A percentile compares a stretch with the other conserved stretches of the same genome.
phyloP scores from a whole-genome alignment of 345 rosid species.

The Populus simonii region DNA sequence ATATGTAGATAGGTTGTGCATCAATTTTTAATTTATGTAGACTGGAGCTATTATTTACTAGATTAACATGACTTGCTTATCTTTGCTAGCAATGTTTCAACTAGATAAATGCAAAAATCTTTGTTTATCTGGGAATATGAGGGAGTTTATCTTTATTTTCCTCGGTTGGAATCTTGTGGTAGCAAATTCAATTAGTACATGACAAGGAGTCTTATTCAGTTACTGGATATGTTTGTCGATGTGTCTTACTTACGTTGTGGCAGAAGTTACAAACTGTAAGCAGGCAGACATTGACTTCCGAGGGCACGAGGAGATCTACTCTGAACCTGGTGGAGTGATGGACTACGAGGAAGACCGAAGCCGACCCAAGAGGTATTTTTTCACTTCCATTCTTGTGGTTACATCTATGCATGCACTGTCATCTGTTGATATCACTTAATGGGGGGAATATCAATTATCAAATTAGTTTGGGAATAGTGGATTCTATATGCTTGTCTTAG shows the following conservation, averaged over 20 bases:
- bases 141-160: background rate
- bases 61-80: background rate
- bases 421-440: background rate
- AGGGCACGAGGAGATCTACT: constrained; percentile 85
- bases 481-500: background rate
- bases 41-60: background rate
- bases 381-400: constrained; percentile 1
- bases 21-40: background rate
- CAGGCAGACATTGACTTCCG: constrained; percentile 87
- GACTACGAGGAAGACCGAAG: constrained; percentile 89
- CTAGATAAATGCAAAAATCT: background rate
- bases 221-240: constrained; percentile 67
- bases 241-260: constrained; percentile 98
- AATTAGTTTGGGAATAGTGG: background rate
- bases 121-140: background rate
- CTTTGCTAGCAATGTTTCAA: background rate
- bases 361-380: constrained; percentile 82
- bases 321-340: constrained; percentile 99
- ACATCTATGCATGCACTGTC: too few species aligned
- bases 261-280: constrained; percentile 95
- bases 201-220: constrained; percentile 21
- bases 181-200: constrained; percentile 1
- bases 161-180: background rate
- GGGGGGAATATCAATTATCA: background rate
- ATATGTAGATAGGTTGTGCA: background rate